A percentile compares a stretch with the other conserved stretches of the same genome.
These are phyloP conservation scores for Starmerella ratchasimensis DNA, from an alignment of 805 yeast species.

Conservation along the genomic window DNA sequence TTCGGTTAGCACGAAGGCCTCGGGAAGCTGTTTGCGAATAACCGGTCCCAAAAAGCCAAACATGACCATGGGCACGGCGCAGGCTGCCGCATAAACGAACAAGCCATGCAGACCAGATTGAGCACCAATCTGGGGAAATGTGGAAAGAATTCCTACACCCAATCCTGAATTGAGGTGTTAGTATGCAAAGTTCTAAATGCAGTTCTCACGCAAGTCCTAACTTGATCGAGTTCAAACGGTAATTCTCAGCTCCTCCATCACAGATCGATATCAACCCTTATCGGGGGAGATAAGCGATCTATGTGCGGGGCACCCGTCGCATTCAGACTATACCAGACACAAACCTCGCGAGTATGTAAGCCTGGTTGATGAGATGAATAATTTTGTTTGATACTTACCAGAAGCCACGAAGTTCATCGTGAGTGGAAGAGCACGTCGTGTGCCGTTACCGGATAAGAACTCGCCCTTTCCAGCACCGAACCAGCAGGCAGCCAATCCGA, in stretches of 20 bases:
- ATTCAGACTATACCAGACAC: conserved; percentile 4
- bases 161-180: conserved; percentile 35
- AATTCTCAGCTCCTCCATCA: conserved; percentile 43
- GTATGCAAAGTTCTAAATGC: conserved; percentile 20
- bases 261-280: no score
- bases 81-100: conserved; percentile 61
- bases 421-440: conserved; percentile 66
- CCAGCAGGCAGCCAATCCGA: conserved; percentile 51
- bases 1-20: conserved; percentile 83
- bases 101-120: conserved; percentile 78
- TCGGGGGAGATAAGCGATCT: no score
- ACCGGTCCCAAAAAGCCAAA: conserved; percentile 75
- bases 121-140: conserved; percentile 79
- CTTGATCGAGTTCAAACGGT: conserved; percentile 76
- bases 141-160: conserved; percentile 80
- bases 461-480: conserved; percentile 37
- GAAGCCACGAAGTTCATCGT: conserved; percentile 84
- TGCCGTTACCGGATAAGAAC: conserved; percentile 65
- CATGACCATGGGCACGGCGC: conserved; percentile 73
- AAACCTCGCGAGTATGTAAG: no score
- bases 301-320: conserved; percentile 14
- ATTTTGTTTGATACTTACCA: conserved; percentile 31
- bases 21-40: conserved; percentile 65
- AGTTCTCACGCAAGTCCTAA: conserved; percentile 70
- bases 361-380: neutral